phyloP scores from a whole-genome alignment of 208 protist species.

The Acanthamoeba sp. region DNA sequence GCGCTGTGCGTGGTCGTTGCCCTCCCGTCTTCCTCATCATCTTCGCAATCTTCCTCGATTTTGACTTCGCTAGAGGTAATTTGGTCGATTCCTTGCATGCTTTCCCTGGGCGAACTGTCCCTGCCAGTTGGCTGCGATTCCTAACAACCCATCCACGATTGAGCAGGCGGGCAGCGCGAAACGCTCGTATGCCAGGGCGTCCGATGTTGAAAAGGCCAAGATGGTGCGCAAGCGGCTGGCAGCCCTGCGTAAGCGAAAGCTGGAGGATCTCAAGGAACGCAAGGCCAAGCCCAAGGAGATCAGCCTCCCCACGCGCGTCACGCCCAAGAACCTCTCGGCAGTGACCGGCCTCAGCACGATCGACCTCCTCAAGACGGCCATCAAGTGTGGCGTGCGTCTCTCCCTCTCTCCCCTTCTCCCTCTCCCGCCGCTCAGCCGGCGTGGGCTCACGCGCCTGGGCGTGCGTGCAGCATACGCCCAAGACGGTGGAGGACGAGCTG shows the following conservation, averaged over 20 bases:
- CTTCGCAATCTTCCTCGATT: background rate
- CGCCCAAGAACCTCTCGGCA: slow-evolving; percentile 25
- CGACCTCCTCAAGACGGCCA: slow-evolving; percentile 62
- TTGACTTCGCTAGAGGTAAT: background rate
- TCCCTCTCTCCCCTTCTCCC: background rate
- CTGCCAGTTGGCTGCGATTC: no score
- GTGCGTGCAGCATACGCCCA: slow-evolving; percentile 39
- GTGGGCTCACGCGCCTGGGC: background rate
- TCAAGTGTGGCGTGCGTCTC: slow-evolving; percentile 44
- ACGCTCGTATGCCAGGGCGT: background rate
- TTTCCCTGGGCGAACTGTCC: background rate
- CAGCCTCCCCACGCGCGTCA: background rate
- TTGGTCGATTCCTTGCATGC: background rate
- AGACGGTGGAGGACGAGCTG: slow-evolving; percentile 30
- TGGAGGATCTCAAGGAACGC: slow-evolving; percentile 31
- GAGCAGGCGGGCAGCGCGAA: background rate
- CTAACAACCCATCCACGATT: no score
- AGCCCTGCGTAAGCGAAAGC: slow-evolving; percentile 17
- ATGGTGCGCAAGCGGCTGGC: slow-evolving; percentile 56
- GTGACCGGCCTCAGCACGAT: slow-evolving; percentile 37
- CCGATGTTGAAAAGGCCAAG: slow-evolving; percentile 19
- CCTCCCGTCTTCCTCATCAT: background rate
- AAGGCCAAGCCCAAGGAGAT: slow-evolving; percentile 46
- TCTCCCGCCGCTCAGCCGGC: background rate
- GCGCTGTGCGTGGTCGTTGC: slow-evolving; percentile 18